Conservation (phyloP, 1,284 basidiomycete genomes). For the Tylopilus sp. region DNA sequence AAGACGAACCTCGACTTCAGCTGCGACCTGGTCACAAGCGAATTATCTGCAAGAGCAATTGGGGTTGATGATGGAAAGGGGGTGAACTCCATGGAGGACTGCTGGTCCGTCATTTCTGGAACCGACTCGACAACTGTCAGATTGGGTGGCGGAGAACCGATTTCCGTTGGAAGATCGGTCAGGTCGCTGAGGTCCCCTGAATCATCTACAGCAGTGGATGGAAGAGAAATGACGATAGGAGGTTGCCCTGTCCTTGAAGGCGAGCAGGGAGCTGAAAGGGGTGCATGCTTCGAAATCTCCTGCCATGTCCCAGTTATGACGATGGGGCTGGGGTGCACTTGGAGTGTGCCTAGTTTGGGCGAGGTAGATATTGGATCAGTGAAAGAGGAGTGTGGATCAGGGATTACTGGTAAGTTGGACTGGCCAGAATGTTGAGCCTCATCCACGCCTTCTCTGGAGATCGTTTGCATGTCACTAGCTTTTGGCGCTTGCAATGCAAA, state of each 20-base stretch:
- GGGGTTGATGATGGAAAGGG: not conserved
- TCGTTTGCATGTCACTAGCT: not conserved
- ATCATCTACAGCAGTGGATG: constrained; percentile 10
- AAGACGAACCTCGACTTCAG: constrained; percentile 20
- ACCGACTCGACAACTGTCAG: not conserved
- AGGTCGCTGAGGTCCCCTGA: constrained; percentile 23
- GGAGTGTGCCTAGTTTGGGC: not conserved
- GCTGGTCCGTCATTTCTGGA: not conserved
- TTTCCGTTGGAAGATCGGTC: constrained; percentile 29
- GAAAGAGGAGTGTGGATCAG: not conserved
- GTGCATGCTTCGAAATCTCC: not conserved
- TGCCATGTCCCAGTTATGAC: not conserved
- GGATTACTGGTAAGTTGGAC: not conserved
- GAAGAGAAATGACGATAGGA: not conserved
- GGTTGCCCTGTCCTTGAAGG: not conserved
- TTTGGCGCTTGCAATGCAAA: not conserved
- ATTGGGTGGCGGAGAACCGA: constrained; percentile 13
- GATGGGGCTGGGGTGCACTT: not conserved
- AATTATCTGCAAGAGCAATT: not conserved
- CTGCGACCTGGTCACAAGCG: not conserved
- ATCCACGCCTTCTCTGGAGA: not conserved
- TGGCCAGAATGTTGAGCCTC: not conserved
- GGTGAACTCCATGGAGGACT: not conserved
- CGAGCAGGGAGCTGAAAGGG: not conserved
- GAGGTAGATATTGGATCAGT: constrained; percentile 2